These are phyloP conservation scores for Daldinia sp. DNA, from an alignment of 2,329 filamentous ascomycete genomes.

Conservation along the genomic window DNA sequence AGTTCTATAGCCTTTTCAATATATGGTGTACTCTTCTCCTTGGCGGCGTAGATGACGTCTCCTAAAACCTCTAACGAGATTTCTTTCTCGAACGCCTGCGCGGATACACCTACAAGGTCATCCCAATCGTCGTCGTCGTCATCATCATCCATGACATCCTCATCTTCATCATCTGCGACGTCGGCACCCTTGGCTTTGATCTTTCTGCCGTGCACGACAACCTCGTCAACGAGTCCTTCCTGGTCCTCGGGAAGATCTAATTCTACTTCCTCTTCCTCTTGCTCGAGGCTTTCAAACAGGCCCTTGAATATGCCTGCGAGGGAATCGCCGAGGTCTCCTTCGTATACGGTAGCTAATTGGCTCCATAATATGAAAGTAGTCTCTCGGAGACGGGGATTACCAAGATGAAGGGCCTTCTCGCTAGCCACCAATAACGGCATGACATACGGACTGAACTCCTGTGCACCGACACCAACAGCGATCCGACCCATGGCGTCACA, in stretches of 20 bases:
- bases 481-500: conserved; percentile 95
- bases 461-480: conserved; percentile 83
- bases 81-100: conserved; percentile 94
- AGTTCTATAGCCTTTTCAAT: conserved; percentile 88
- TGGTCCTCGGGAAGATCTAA: conserved; percentile 70
- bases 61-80: conserved; percentile 95
- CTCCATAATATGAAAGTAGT: conserved; percentile 98
- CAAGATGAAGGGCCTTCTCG: conserved; percentile 87
- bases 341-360: conserved; percentile 91
- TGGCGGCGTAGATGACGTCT: conserved; percentile 80
- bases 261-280: conserved; percentile 88
- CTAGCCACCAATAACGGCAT: conserved; percentile 89
- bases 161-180: conserved; percentile 64
- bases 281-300: conserved; percentile 83
- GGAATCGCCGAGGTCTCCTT: conserved; percentile 81
- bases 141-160: conserved; percentile 65
- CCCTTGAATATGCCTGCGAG: conserved; percentile 80
- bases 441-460: conserved; percentile 90
- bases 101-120: conserved; percentile 83
- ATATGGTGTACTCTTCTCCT: conserved; percentile 67
- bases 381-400: conserved; percentile 90
- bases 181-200: conserved; percentile 72
- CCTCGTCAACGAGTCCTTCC: conserved; percentile 44
- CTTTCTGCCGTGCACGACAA: conserved; percentile 83
- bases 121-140: conserved; percentile 87